Conservation (phyloP, 139 green algal species). For the Chlamydomonas sp. region DNA sequence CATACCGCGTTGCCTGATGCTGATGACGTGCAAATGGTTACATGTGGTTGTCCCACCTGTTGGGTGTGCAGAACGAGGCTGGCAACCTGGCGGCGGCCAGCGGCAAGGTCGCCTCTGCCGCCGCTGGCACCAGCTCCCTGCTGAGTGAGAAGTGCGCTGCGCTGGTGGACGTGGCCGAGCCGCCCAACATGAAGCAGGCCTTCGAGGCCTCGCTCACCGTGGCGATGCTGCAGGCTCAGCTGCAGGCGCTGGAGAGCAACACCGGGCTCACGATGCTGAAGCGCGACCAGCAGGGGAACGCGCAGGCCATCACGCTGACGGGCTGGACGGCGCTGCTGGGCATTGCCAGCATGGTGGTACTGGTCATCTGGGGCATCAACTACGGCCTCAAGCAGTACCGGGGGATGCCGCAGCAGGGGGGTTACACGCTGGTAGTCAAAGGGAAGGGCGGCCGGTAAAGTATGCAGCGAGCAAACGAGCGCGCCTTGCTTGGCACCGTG, state of each 20-base stretch:
- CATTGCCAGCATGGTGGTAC: slow-evolving; percentile 63
- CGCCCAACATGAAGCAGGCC: slow-evolving; percentile 62
- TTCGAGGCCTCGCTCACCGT: slow-evolving; percentile 62
- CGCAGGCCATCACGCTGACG: slow-evolving; percentile 69
- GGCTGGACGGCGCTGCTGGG: slow-evolving; percentile 70
- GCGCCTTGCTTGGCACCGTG: background rate
- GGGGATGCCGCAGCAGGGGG: slow-evolving; percentile 29
- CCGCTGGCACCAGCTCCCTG: background rate
- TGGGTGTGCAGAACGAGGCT: slow-evolving; percentile 24
- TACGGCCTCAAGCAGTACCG: slow-evolving; percentile 28
- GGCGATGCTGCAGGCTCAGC: slow-evolving; percentile 52
- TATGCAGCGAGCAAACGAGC: background rate
- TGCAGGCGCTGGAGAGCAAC: slow-evolving; percentile 53
- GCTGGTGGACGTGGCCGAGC: slow-evolving; percentile 67
- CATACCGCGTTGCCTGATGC: too few species aligned
- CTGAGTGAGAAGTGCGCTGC: slow-evolving; percentile 54
- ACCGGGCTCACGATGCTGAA: slow-evolving; percentile 51
- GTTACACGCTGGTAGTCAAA: slow-evolving; percentile 47
- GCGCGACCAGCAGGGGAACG: slow-evolving; percentile 48
- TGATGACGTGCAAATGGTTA: background rate
- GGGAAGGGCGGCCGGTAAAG: slow-evolving; percentile 19
- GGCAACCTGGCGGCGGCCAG: slow-evolving; percentile 1
- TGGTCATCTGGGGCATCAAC: slow-evolving; percentile 49
- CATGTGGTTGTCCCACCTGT: slow-evolving; percentile 73
- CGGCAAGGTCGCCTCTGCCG: slow-evolving; percentile 5